Base-by-base conservation (phyloP, 306 rosid species). In the Cajanus cajan region DNA sequence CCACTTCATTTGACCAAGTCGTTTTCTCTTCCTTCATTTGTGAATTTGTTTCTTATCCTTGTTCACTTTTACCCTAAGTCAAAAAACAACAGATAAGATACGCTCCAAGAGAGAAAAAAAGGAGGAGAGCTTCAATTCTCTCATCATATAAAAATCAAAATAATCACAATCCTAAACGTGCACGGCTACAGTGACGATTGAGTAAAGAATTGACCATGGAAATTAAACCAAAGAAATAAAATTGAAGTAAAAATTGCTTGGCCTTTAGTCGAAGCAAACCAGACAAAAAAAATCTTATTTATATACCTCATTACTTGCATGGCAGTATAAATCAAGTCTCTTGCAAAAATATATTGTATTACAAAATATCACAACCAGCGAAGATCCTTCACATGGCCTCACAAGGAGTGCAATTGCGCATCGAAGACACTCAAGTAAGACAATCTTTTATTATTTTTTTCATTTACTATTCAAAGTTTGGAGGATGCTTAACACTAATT, bases 351-450 rank as follows among this genome's bases (percentile, higher is more conserved):
- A 54, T 39, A 63, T 37, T 14, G 3, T 19, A 64, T 36, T 9
- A 55, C 15, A 15, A 21, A 12, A 16, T 9, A 44, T 37, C 25
- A 40, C 11, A 16, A 70, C 51, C 44, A 34, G 64, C 8, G 18
- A 67, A 69, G 62, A 36, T 45, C 47, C 70, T 45, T 45, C 84
- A 34, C 73, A 92, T 90, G 97, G 40, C 91, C 16, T 76, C 91
- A 28, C 75, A 71, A 36, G 86, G 84, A 54, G 90, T 90, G 47
- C 68, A 84, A 61, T 74, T 92, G 78, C 84, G 3, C 1, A 15
- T 86, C 19, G 77, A 61, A 50, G 89, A 87, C 70, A 80, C 9
- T 57, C 81, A 82, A 62, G 98, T 92, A 87, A 86, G 62, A 45
- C 47, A 19, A 43, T 43, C n/a, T 8, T 4, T 43, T 8, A 63